These are phyloP conservation scores for Aspergillus awamori DNA, from an alignment of 2,329 filamentous ascomycete species.

Conservation along the genomic window DNA sequence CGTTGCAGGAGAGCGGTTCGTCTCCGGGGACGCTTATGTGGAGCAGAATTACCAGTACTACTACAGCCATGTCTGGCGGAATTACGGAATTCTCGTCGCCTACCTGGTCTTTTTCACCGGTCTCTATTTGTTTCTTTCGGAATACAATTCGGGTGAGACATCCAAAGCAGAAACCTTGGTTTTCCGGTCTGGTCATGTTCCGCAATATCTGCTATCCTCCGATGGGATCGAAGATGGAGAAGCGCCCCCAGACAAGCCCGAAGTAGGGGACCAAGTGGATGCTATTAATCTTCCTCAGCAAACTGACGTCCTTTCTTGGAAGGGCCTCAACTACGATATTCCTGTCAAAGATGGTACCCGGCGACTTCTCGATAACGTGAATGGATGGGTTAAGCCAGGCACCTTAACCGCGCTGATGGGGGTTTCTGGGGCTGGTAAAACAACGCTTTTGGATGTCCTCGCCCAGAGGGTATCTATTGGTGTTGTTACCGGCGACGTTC, in stretches of 20 bases:
- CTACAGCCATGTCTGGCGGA: slow-evolving; percentile 64
- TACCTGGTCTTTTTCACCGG: slow-evolving; percentile 63
- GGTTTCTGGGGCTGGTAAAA: slow-evolving; percentile 88
- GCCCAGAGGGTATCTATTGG: slow-evolving; percentile 84
- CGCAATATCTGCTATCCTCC: slow-evolving; percentile 47
- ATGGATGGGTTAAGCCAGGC: slow-evolving; percentile 91
- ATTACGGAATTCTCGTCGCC: slow-evolving; percentile 69
- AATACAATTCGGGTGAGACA: slow-evolving; percentile 61
- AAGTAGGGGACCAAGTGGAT: slow-evolving; percentile 47
- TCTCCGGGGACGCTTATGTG: slow-evolving; percentile 64
- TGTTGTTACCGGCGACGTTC: slow-evolving; percentile 82
- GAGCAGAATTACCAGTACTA: slow-evolving; percentile 59
- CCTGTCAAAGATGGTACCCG: slow-evolving; percentile 47
- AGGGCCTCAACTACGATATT: slow-evolving; percentile 77
- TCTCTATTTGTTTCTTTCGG: slow-evolving; percentile 58
- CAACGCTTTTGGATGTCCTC: slow-evolving; percentile 82
- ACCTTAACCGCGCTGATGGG: slow-evolving; percentile 89
- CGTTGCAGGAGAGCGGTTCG: slow-evolving; percentile 53
- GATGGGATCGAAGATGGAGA: slow-evolving; percentile 1
- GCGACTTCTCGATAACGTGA: slow-evolving; percentile 48
- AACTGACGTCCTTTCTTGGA: slow-evolving; percentile 79
- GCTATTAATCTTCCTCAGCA: slow-evolving; percentile 56
- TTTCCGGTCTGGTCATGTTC: slow-evolving; percentile 62
- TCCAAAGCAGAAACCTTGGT: slow-evolving; percentile 77
- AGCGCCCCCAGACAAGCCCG: not conserved